Conservation (phyloP, 2,329 filamentous ascomycete genomes). For the Pyrenochaeta sp. region DNA sequence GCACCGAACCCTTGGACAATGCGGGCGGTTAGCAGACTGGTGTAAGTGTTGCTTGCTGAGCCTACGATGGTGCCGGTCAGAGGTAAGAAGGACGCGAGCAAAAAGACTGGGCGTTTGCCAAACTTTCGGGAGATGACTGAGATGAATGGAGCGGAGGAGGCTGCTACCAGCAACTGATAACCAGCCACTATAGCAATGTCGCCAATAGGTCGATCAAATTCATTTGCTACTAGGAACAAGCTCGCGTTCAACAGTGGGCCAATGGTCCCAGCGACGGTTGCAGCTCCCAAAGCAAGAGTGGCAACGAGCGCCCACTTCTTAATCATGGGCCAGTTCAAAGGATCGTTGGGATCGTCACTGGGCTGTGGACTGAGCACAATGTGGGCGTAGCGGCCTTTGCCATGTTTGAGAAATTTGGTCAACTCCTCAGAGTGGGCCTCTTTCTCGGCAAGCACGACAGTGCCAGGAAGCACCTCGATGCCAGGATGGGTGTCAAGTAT, state of each 20-base stretch:
- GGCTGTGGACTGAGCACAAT: too few species aligned
- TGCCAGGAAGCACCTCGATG: too few species aligned
- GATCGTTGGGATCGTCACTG: constrained; percentile 48
- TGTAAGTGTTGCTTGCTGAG: constrained; percentile 36
- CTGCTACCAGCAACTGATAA: constrained; percentile 49
- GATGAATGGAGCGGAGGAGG: constrained; percentile 43
- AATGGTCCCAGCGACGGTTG: constrained; percentile 43
- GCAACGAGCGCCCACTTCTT: constrained; percentile 45
- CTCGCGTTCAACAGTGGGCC: constrained; percentile 46
- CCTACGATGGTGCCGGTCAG: constrained; percentile 40
- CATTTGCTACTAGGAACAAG: constrained; percentile 41
- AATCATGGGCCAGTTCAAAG: constrained; percentile 42
- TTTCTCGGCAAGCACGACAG: too few species aligned
- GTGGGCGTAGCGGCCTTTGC: too few species aligned
- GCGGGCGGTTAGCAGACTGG: constrained; percentile 42
- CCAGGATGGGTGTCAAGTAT: too few species aligned
- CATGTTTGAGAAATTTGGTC: too few species aligned
- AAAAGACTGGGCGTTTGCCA: constrained; percentile 42
- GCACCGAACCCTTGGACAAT: constrained; percentile 40
- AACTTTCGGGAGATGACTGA: constrained; percentile 42
- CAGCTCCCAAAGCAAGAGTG: constrained; percentile 43
- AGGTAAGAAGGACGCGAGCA: constrained; percentile 41
- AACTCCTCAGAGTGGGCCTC: too few species aligned
- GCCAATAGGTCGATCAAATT: constrained; percentile 33
- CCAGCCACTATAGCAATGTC: constrained; percentile 49